These are phyloP conservation scores for Acer saccharum DNA, from an alignment of 345 rosid genomes.

Conservation along the genomic window DNA sequence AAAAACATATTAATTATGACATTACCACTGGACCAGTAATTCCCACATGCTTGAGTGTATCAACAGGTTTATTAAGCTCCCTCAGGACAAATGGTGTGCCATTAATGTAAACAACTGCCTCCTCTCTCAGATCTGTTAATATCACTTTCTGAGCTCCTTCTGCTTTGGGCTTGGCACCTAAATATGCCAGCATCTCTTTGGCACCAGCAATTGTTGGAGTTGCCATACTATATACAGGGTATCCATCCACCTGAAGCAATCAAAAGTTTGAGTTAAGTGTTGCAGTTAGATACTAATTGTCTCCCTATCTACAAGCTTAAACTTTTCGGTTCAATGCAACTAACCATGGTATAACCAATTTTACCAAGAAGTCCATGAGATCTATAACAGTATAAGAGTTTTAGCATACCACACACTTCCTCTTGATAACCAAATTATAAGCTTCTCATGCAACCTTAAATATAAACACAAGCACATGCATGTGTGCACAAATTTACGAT, in stretches of 20 bases:
- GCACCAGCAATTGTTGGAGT: conserved; percentile 89
- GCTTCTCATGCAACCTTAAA: not conserved
- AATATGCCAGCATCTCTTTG: conserved; percentile 80
- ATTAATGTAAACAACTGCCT: conserved; percentile 89
- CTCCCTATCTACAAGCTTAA: not conserved
- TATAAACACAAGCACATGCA: not conserved
- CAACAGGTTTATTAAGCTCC: conserved; percentile 89
- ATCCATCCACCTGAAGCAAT: conserved; percentile 77
- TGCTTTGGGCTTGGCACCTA: conserved; percentile 62
- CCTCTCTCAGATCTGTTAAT: conserved; percentile 91
- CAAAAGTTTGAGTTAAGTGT: conserved; percentile 2
- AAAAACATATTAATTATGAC: conserved; percentile 24
- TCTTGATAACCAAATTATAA: not conserved
- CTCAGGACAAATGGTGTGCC: conserved; percentile 91
- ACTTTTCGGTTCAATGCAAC: not conserved
- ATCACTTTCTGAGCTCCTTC: conserved; percentile 62
- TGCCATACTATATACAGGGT: conserved; percentile 97
- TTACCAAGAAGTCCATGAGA: not conserved
- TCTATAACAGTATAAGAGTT: conserved; percentile 3
- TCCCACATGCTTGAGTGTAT: conserved; percentile 91
- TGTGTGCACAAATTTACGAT: not conserved
- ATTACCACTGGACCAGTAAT: conserved; percentile 84
- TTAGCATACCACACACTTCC: not conserved
- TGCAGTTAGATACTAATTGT: not conserved
- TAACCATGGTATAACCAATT: not conserved